phyloP scores from a whole-genome alignment of 257 asterid species.

The Ballota nigra region DNA sequence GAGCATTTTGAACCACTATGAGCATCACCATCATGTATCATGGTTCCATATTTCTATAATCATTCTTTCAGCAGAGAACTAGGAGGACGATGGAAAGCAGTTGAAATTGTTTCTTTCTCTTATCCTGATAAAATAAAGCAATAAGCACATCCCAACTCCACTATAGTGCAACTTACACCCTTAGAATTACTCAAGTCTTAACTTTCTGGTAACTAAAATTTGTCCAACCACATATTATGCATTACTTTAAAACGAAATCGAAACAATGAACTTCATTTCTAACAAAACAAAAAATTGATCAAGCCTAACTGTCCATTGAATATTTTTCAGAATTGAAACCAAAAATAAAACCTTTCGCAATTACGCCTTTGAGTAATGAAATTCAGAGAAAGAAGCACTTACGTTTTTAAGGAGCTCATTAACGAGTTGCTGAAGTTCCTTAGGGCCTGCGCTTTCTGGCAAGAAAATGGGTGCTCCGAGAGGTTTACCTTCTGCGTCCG shows the following conservation, averaged over 20 bases:
- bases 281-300: not conserved
- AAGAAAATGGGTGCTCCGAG: slow-evolving; percentile 71
- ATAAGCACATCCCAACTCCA: not conserved
- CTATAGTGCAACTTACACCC: not conserved
- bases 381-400: slow-evolving; percentile 15
- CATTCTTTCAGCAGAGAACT: too few relatives aligned
- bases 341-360: not conserved
- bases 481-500: slow-evolving; percentile 63
- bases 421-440: slow-evolving; percentile 82
- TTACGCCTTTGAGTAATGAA: not conserved
- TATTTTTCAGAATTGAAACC: not conserved
- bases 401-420: slow-evolving; percentile 74
- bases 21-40: too few relatives aligned
- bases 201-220: not conserved
- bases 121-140: not conserved
- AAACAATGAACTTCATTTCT: slow-evolving; percentile 5
- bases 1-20: too few relatives aligned
- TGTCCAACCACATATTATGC: not conserved
- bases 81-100: too few relatives aligned
- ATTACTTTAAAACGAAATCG: not conserved
- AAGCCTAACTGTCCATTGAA: not conserved
- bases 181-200: not conserved
- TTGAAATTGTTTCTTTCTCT: not conserved
- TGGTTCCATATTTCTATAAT: too few relatives aligned
- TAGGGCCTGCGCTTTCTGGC: slow-evolving; percentile 74